Evolutionary conservation across 1,284 basidiomycete genomes (phyloP).

Genomic region (Malassezia psittaci): DNA sequence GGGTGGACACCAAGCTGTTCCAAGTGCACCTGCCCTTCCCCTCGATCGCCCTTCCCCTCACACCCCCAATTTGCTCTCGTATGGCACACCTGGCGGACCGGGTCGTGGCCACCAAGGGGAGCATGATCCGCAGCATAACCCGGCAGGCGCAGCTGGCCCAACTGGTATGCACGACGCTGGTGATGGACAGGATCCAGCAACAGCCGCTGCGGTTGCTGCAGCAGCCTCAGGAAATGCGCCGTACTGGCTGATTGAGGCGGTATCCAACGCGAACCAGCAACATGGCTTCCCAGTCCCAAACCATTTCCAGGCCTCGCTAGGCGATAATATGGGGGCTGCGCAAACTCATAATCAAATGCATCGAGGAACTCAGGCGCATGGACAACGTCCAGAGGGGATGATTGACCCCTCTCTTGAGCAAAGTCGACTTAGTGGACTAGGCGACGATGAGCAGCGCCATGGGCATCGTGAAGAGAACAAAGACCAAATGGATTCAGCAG

Average conservation of each 20-base stretch:
- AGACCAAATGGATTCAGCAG: slow-evolving; percentile 4
- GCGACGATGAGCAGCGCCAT: neutral
- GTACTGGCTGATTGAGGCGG: slow-evolving; percentile 19
- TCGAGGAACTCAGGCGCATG: neutral
- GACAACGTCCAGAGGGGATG: slow-evolving; percentile 13
- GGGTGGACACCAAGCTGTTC: slow-evolving; percentile 23
- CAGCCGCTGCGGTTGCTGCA: slow-evolving; percentile 15
- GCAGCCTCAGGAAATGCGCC: slow-evolving; percentile 16
- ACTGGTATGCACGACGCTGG: slow-evolving; percentile 5
- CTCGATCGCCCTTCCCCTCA: slow-evolving; percentile 12
- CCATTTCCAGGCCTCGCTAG: slow-evolving; percentile 16
- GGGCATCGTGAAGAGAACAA: slow-evolving; percentile 1
- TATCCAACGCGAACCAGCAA: slow-evolving; percentile 16
- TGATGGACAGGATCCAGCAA: slow-evolving; percentile 16
- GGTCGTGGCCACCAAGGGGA: slow-evolving; percentile 5
- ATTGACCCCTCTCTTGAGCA: slow-evolving; percentile 22
- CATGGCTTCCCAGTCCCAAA: slow-evolving; percentile 14
- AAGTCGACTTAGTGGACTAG: slow-evolving; percentile 10
- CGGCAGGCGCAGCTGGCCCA: neutral
- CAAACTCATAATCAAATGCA: slow-evolving; percentile 3
- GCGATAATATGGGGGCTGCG: slow-evolving; percentile 5
- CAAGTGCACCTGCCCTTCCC: slow-evolving; percentile 16
- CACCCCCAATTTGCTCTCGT: slow-evolving; percentile 6
- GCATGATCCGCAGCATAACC: slow-evolving; percentile 11
- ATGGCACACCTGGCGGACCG: neutral